Conservation (phyloP, 768 basidiomycete genomes). For the Lyophyllum shimeji region DNA sequence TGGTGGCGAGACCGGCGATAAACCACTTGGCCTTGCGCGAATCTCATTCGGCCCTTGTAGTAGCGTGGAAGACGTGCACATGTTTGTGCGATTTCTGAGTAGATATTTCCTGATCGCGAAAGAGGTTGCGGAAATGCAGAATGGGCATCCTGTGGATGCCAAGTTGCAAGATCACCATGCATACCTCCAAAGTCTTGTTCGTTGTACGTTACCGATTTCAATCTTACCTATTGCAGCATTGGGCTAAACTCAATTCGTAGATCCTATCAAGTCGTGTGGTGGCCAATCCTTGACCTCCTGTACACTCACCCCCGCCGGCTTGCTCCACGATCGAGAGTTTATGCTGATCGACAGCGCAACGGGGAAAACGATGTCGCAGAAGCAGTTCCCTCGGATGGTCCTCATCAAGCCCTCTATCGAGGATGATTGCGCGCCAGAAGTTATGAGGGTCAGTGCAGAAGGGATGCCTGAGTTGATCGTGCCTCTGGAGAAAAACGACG, state of each 20-base stretch:
- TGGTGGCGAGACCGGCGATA: slow-evolving; percentile 9
- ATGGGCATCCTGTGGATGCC: neutral
- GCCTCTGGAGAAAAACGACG: neutral
- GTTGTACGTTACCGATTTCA: slow-evolving; percentile 7
- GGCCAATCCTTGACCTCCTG: slow-evolving; percentile 9
- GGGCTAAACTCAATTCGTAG: neutral
- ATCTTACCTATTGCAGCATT: neutral
- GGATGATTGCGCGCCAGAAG: neutral
- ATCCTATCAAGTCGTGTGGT: slow-evolving; percentile 17
- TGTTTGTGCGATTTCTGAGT: slow-evolving; percentile 9
- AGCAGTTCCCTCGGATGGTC: slow-evolving; percentile 15
- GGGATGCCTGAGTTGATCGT: slow-evolving; percentile 10
- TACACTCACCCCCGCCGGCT: slow-evolving; percentile 6
- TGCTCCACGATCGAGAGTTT: slow-evolving; percentile 15
- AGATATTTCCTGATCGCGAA: slow-evolving; percentile 11
- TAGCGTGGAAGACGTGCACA: slow-evolving; percentile 8
- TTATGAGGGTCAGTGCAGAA: slow-evolving; percentile 11
- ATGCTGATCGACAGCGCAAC: slow-evolving; percentile 9
- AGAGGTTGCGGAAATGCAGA: neutral
- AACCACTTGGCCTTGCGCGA: slow-evolving; percentile 11
- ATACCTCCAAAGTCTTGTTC: slow-evolving; percentile 11
- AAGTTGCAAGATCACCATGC: neutral
- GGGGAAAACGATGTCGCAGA: slow-evolving; percentile 14
- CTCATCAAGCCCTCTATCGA: slow-evolving; percentile 13
- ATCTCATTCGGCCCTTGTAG: slow-evolving; percentile 17